Evolutionary conservation across 2,329 filamentous ascomycete genomes (phyloP), one percentile per base, ranked within the genome.

Genomic region (Aspergillus tanneri): DNA sequence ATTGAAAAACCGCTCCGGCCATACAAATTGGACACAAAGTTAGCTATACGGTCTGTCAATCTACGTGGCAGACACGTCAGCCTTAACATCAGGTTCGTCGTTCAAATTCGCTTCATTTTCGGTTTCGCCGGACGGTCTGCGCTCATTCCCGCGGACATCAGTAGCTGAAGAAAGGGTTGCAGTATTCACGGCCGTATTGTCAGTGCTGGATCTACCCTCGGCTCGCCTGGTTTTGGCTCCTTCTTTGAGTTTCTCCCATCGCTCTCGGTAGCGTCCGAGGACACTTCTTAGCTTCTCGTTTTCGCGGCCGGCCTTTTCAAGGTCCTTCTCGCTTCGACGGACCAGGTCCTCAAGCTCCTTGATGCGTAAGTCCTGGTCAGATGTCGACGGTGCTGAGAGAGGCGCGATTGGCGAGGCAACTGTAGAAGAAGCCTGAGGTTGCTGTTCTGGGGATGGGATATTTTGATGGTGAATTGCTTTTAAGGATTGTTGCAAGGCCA

Each of bases 401-500:
- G 50, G 43, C 21, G 61, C 46, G 3, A 55, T 46, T 7, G 64
- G 56, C 2, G 68, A 65, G 3, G 57, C 46, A n/a, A 54, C 51
- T 16, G 60, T 51, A 14, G 69, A 61, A 32, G 63, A 54, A 43
- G 56, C 62, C 42, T 32, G 75, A 54, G 53, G 67, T 1, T 46
- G 41, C n/a, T 62, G 51, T n/a, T 66, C 62, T 3, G 63, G 56
- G 1, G 63, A 63, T 2, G 61, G 57, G 4, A 60, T 55, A 25
- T 59, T 65, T 18, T 72, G 68, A 34, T 71, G 69, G 30, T 75
- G 71, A 46, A 78, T 69, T 50, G 75, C 72, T 56, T 77, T 73
- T 60, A 84, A 84, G 58, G 89, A 95, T 66, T 96, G 90, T 11
- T 91, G 88, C 25, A 97, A 79, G 3, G 90, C 89, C 71, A 91